These are phyloP conservation scores for Bidens hawaiensis DNA, from an alignment of 140 eudicot species.

Conservation along the genomic window DNA sequence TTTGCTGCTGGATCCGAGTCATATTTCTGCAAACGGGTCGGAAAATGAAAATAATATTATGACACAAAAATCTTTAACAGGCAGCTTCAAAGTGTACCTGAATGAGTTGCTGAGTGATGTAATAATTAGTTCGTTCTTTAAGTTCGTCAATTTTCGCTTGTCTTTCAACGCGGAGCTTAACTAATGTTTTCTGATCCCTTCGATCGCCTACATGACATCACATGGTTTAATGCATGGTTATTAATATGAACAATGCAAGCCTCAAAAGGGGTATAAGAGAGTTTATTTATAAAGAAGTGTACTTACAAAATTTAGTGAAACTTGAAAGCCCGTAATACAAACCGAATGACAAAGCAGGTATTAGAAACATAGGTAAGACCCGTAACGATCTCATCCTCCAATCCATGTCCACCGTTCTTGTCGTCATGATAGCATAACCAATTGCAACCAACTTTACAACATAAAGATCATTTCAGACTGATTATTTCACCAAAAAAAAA, in stretches of 20 bases:
- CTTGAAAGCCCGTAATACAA: constrained; percentile 41
- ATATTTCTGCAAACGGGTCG: constrained; percentile 59
- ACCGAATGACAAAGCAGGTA: constrained; percentile 58
- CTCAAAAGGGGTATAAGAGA: background rate
- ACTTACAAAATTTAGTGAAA: constrained; percentile 66
- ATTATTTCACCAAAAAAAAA: too few species aligned
- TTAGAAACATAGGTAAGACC: constrained; percentile 84
- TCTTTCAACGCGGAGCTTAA: constrained; percentile 79
- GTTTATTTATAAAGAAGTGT: background rate
- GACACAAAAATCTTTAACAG: background rate
- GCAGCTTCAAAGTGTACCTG: constrained; percentile 55
- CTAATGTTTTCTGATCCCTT: constrained; percentile 77
- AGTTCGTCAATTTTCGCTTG: constrained; percentile 89
- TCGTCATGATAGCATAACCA: constrained; percentile 83
- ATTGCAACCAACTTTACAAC: constrained; percentile 73
- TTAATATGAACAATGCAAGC: constrained; percentile 1
- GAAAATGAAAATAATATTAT: background rate
- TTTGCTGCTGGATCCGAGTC: constrained; percentile 97
- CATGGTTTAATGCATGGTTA: background rate
- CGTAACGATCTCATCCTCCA: constrained; percentile 84
- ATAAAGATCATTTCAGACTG: background rate
- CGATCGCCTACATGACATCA: constrained; percentile 54
- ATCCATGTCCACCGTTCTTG: constrained; percentile 70
- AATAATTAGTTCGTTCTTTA: constrained; percentile 86
- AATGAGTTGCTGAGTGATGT: constrained; percentile 91